Percentiles rank a stretch among this genome's conserved stretches.
Evolutionary conservation across 1,284 basidiomycete genomes (phyloP).

Genomic region (Neonothopanus nambi): DNA sequence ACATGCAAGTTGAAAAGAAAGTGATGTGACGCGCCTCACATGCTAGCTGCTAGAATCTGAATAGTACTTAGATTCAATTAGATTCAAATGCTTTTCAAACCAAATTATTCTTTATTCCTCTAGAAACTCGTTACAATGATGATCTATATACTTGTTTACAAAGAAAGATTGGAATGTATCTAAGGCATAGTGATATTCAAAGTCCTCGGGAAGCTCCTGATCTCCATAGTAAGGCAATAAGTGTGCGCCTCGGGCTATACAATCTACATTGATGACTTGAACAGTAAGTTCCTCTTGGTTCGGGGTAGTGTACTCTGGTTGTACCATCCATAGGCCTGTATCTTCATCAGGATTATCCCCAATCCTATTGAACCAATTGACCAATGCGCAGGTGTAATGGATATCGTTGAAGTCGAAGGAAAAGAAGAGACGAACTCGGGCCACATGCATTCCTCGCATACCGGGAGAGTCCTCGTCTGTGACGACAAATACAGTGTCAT

Average conservation of each 20-base stretch:
- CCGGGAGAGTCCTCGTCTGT: constrained; percentile 15
- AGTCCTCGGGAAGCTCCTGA: constrained; percentile 23
- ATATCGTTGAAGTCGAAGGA: constrained; percentile 17
- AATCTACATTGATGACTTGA: constrained; percentile 12
- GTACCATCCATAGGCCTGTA: constrained; percentile 34
- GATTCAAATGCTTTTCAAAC: no score
- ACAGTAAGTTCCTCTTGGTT: constrained; percentile 3
- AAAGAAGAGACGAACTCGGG: constrained; percentile 20
- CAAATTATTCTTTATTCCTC: no score
- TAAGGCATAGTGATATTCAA: constrained; percentile 9
- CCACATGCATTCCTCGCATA: constrained; percentile 21
- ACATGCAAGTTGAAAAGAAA: no score
- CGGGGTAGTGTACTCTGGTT: constrained; percentile 25
- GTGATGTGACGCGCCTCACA: no score
- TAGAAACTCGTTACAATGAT: not conserved
- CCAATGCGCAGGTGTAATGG: constrained; percentile 27
- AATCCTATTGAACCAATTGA: constrained; percentile 26
- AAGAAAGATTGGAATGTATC: not conserved
- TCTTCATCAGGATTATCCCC: constrained; percentile 21
- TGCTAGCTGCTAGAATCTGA: no score
- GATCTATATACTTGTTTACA: not conserved
- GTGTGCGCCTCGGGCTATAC: not conserved
- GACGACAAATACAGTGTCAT: constrained; percentile 16
- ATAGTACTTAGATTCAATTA: no score
- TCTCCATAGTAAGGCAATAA: not conserved